Evolutionary conservation across 2,329 filamentous ascomycete genomes (phyloP).

Genomic region (Xylaria sp.): DNA sequence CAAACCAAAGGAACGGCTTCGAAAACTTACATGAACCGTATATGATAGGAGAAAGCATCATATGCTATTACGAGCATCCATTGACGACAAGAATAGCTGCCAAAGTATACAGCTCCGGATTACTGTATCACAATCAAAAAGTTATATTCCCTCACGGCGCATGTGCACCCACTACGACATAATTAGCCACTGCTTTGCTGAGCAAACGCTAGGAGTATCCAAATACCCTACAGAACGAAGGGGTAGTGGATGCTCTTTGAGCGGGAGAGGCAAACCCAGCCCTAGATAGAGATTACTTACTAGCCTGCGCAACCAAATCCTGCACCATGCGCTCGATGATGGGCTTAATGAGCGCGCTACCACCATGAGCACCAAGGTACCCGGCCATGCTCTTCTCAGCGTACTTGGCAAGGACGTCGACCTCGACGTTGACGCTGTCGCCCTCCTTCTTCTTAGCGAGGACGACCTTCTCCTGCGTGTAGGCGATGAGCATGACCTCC

Average conservation of each 20-base stretch:
- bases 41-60: not conserved
- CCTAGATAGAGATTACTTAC: constrained; percentile 39
- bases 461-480: constrained; percentile 92
- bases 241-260: too few species aligned
- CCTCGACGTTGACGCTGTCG: constrained; percentile 88
- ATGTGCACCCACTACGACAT: constrained; percentile 22
- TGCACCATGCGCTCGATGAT: constrained; percentile 75
- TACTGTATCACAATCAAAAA: not conserved
- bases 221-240: constrained; percentile 5
- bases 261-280: too few species aligned
- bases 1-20: not conserved
- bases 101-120: not conserved
- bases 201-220: constrained; percentile 18
- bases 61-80: not conserved
- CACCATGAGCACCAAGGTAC: constrained; percentile 67
- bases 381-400: constrained; percentile 83
- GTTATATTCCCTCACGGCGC: not conserved
- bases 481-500: constrained; percentile 97
- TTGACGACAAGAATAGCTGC: not conserved
- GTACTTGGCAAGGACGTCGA: constrained; percentile 86
- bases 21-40: not conserved
- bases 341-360: constrained; percentile 57
- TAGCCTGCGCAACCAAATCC: constrained; percentile 74
- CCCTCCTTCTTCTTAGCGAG: constrained; percentile 78
- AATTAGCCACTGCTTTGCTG: constrained; percentile 1